phyloP scores from a whole-genome alignment of 2,329 filamentous ascomycete genomes.

The Colletotrichum noveboracense region DNA sequence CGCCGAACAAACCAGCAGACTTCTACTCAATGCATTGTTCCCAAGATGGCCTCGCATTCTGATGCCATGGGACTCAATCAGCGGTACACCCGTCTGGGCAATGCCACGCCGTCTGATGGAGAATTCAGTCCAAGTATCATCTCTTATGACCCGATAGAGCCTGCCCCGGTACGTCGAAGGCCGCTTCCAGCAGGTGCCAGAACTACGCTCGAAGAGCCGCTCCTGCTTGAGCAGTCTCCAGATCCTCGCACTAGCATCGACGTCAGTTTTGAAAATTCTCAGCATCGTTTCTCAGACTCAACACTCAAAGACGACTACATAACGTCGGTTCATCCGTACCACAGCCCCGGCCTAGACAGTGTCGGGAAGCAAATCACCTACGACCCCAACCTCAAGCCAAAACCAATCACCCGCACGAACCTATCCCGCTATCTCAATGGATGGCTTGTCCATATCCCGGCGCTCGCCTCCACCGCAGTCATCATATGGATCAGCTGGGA shows the following conservation, averaged over 20 bases:
- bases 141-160: background rate
- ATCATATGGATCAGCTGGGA: background rate
- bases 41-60: background rate
- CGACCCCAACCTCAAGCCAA: background rate
- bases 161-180: background rate
- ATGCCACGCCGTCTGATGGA: background rate
- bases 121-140: background rate
- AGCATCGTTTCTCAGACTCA: background rate
- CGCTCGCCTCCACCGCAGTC: background rate
- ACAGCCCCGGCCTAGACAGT: background rate
- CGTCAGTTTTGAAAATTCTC: too few species aligned
- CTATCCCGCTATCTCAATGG: background rate
- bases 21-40: background rate
- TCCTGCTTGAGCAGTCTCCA: background rate
- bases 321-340: background rate
- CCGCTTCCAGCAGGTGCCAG: background rate
- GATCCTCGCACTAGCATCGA: background rate
- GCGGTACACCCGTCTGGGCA: background rate
- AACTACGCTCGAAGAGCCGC: background rate
- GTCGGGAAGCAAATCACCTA: background rate
- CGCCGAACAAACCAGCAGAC: background rate
- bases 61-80: background rate
- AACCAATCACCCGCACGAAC: background rate
- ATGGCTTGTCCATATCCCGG: constrained; percentile 5
- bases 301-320: background rate